These are phyloP conservation scores for Monilinia vaccinii-corymbosi DNA, from an alignment of 2,329 filamentous ascomycete species.

Conservation along the genomic window DNA sequence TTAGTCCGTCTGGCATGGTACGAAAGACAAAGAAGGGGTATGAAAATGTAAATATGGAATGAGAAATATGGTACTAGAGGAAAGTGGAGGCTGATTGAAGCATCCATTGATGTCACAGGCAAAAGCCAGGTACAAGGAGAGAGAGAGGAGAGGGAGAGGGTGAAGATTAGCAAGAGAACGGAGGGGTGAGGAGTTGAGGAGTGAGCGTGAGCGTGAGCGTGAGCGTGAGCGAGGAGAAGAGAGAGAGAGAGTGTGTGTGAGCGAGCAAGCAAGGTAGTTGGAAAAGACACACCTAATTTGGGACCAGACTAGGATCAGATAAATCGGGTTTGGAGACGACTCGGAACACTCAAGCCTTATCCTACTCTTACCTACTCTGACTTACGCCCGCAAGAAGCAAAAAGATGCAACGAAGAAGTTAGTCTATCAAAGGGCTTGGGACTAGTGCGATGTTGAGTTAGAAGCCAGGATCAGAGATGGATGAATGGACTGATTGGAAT, in stretches of 20 bases:
- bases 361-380: too few species aligned
- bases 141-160: too few species aligned
- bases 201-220: too few species aligned
- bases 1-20: not conserved
- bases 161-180: too few species aligned
- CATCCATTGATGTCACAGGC: conserved; percentile 11
- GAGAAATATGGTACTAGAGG: not conserved
- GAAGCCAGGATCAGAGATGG: not conserved
- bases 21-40: conserved; percentile 3
- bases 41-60: not conserved
- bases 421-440: not conserved
- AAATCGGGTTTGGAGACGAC: not conserved
- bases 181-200: too few species aligned
- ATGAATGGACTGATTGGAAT: not conserved
- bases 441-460: not conserved
- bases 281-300: not conserved
- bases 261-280: not conserved
- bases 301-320: not conserved
- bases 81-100: conserved; percentile 7
- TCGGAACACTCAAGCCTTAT: not conserved
- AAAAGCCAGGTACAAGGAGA: conserved; percentile 4
- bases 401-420: not conserved
- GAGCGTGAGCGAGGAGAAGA: not conserved
- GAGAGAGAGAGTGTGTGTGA: not conserved
- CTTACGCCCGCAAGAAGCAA: not conserved